These are phyloP conservation scores for Styphnolobium japonicum DNA, from an alignment of 306 rosid genomes.

Conservation along the genomic window DNA sequence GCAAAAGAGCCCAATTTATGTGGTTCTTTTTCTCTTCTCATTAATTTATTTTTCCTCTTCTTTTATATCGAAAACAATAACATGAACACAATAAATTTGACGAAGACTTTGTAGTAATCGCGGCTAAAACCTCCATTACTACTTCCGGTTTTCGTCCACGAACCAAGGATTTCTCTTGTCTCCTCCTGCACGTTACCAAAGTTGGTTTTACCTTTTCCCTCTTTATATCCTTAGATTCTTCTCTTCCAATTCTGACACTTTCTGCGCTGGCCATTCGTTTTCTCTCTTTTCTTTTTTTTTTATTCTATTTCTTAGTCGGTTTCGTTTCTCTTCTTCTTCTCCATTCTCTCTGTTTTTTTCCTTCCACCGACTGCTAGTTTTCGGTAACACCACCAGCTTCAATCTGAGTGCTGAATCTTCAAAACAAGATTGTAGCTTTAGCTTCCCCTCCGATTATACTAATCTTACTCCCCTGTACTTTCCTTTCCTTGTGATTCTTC, in stretches of 20 bases:
- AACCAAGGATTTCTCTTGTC: constrained; percentile 8
- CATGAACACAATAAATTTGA: constrained; percentile 12
- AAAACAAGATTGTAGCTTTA: not conserved
- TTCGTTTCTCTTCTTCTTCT: constrained; percentile 17
- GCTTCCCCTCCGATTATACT: constrained; percentile 2
- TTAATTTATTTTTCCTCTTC: not conserved
- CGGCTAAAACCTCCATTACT: not conserved
- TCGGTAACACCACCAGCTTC: not conserved
- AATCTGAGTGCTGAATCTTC: too few relatives aligned
- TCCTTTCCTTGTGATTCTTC: not conserved
- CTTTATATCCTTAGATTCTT: constrained; percentile 14
- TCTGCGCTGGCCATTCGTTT: constrained; percentile 32
- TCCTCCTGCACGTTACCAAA: constrained; percentile 26
- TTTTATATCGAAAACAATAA: not conserved
- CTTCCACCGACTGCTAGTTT: constrained; percentile 29
- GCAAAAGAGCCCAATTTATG: not conserved
- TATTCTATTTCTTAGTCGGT: not conserved
- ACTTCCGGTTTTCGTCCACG: not conserved
- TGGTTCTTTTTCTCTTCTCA: not conserved
- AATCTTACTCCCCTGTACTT: not conserved
- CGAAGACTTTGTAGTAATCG: not conserved
- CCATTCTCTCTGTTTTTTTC: constrained; percentile 10
- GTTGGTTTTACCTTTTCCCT: not conserved
- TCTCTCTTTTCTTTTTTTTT: constrained; percentile 3
- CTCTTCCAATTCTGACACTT: constrained; percentile 35